Evolutionary conservation across 768 basidiomycete species (phyloP).

Genomic region (Lentinula sp.): DNA sequence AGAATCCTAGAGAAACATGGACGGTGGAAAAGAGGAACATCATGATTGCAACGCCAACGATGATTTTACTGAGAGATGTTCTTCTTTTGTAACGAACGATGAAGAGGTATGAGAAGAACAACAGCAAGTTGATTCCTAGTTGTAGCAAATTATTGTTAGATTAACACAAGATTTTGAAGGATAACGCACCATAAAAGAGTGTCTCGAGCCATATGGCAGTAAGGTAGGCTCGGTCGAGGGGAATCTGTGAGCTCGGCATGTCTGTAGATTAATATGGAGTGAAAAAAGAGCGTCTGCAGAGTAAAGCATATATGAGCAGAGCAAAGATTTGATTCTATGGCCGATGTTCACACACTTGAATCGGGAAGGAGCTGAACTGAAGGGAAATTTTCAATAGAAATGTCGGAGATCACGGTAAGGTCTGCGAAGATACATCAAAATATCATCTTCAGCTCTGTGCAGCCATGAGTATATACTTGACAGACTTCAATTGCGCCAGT

Average conservation of each 20-base stretch:
- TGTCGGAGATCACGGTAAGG: background rate
- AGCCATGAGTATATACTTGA: background rate
- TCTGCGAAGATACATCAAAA: background rate
- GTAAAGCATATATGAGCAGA: background rate
- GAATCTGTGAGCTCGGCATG: constrained; percentile 11
- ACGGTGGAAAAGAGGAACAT: constrained; percentile 28
- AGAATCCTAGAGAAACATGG: constrained; percentile 27
- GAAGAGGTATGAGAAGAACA: constrained; percentile 21
- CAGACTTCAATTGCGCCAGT: too few relatives aligned
- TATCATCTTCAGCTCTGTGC: background rate
- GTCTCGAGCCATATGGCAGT: constrained; percentile 22
- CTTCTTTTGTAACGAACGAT: constrained; percentile 18
- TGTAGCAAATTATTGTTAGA: background rate
- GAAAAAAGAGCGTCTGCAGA: background rate
- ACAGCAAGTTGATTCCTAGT: constrained; percentile 22
- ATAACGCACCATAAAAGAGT: constrained; percentile 12
- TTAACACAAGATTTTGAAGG: background rate
- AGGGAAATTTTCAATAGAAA: background rate
- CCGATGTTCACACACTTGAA: background rate
- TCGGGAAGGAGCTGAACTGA: background rate
- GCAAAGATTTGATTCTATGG: background rate
- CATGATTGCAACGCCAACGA: constrained; percentile 17
- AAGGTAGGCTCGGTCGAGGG: constrained; percentile 28
- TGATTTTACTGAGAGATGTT: constrained; percentile 15
- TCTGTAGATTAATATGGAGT: background rate